Evolutionary conservation across 371 early-diverging fungal species (phyloP), one percentile per base, ranked within the genome.

Genomic region (Lichtheimia ornata): DNA sequence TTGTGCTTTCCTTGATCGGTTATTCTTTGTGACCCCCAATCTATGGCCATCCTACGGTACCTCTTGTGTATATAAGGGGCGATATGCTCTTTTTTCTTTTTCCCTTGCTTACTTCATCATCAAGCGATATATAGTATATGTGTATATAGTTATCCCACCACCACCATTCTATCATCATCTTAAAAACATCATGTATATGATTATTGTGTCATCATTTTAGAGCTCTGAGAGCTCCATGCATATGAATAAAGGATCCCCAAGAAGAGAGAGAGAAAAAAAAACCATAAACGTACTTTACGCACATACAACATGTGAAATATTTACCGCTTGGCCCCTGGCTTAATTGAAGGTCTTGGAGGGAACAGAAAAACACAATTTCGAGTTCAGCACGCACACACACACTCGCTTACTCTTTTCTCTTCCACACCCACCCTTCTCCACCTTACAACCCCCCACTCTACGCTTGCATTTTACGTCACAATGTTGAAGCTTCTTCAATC

Each of bases 401-500:
- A 45, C 18, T 1, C 22, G 2, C 11, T n/a, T 45, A n/a, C 18
- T 15, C 45, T 22, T 22, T 2, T 22, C 22, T 22, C 5, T 45
- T 4, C 45, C 45, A 45, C 17, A 2, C 13, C 45, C 45, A 45
- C 17, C 45, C 45, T 62, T 35, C 55, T 54, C 62, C 49, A 56
- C 56, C 45, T 49, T 5, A 5, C 44, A 14, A 58, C 40, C 40
- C 49, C 55, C 55, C 65, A 22, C 45, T 65, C 53, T 55, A 41
- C 24, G 35, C 41, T 25, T 42, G 28, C 44, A 12, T 58, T 58
- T 42, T 53, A 18, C 27, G 27, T 58, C 22, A 58, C 54, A 24
- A 66, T 66, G 66, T 66, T 62, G 57, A 66, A 61, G 53, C 55
- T 66, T 28, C 52, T 66, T 22, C 66, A 66, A 61, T 66, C 66